Base-by-base conservation (phyloP, 2,329 filamentous ascomycete genomes). In the Aspergillus versicolor region DNA sequence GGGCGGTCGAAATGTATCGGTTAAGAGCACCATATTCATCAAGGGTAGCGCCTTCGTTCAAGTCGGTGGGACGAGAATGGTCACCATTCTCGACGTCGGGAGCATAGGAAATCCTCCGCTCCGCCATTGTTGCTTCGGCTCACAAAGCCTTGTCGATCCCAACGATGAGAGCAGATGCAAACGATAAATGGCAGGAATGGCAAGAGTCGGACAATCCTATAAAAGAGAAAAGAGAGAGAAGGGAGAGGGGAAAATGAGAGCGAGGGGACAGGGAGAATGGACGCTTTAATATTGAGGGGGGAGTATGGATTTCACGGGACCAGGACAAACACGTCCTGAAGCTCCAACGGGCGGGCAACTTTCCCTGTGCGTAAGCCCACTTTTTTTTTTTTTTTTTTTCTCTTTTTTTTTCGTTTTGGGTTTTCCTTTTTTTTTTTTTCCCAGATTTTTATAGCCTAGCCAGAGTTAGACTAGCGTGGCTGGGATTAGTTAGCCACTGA, bases 21-120 rank as follows among this genome's bases (percentile, higher is more conserved):
- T 87, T 84, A 53, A 88, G 78, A 52, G 84, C 84, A 64, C 82
- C 81, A 75, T 88, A 88, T 73, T 88, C 85, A 72, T 87, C 85
- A 75, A 73, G 68, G 53, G 55, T 61, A 40, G 44, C 60, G 42
- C 63, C 61, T 44, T 71, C 68, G 58, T 68, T 67, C 50, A 68
- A 60, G 21, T 70, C 71, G 60, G 63, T 58, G 32, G 61, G 61
- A 61, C 69, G 70, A 65, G 68, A 67, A 65, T 68, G 69, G 56
- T 75, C 72, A 63, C 73, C 73, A 65, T 75, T 75, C 65, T 75
- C 73, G 57, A 75, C 73, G 63, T 75, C 73, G 63, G 72, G 70
- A 71, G 73, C 73, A 71, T 75, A 75, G 72, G 73, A 75, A 67
- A 75, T 74, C 68, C 73, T 75, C 73, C 73, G 73, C 70, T 75